These are phyloP conservation scores for Wickerhamiella lipophila DNA, from an alignment of 805 yeast genomes.

Conservation along the genomic window DNA sequence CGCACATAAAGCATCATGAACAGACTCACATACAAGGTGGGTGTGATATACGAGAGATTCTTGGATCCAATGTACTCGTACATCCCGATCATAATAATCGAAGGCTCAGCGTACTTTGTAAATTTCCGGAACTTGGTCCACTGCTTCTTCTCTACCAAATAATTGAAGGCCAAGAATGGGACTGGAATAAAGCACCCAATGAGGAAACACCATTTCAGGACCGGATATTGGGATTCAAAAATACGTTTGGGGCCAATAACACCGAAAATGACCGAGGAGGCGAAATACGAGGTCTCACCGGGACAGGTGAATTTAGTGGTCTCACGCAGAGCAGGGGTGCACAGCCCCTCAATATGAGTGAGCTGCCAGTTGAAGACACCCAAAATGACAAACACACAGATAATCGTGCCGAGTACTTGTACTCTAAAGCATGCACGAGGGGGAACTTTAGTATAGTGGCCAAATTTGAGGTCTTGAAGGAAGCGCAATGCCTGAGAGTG, in stretches of 20 bases:
- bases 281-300: constrained; percentile 33
- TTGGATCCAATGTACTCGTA: constrained; percentile 18
- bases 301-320: constrained; percentile 31
- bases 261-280: constrained; percentile 47
- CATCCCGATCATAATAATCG: constrained; percentile 24
- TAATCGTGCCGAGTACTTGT: constrained; percentile 31
- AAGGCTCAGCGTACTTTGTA: constrained; percentile 36
- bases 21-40: constrained; percentile 14
- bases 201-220: constrained; percentile 50
- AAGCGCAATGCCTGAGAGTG: constrained; percentile 48
- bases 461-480: constrained; percentile 42
- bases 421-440: constrained; percentile 33
- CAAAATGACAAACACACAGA: constrained; percentile 32
- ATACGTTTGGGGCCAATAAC: constrained; percentile 45
- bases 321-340: constrained; percentile 33
- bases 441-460: constrained; percentile 32
- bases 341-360: constrained; percentile 32
- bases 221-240: constrained; percentile 43
- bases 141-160: constrained; percentile 12
- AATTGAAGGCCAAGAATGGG: constrained; percentile 18
- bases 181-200: constrained; percentile 33
- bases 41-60: constrained; percentile 16
- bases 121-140: constrained; percentile 17
- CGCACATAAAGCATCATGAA: constrained; percentile 26
- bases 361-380: constrained; percentile 35